A percentile compares a stretch with the other conserved stretches of the same genome.
Evolutionary conservation across 1,139 yeast genomes (phyloP).

Genomic region (Hanseniaspora gamundiae): DNA sequence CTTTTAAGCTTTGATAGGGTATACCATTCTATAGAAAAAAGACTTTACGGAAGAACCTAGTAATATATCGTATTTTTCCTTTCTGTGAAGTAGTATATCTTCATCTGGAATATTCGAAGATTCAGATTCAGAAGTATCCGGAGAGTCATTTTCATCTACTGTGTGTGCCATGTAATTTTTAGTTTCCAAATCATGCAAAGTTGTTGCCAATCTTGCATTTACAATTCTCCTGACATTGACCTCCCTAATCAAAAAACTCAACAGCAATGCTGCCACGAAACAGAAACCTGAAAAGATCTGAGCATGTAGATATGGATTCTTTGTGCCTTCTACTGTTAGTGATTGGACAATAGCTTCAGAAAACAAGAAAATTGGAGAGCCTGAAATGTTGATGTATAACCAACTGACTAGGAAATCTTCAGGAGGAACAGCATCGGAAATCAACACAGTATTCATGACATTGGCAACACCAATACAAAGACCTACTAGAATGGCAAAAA

Average conservation of each 20-base stretch:
- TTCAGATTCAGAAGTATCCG: too few species aligned
- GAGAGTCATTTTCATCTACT: slow-evolving; percentile 4
- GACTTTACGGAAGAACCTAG: slow-evolving; percentile 16
- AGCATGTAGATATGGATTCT: slow-evolving; percentile 42
- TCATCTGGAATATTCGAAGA: slow-evolving; percentile 9
- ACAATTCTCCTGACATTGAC: slow-evolving; percentile 26
- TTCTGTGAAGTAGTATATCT: slow-evolving; percentile 12
- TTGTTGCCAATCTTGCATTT: slow-evolving; percentile 8
- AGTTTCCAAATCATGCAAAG: slow-evolving; percentile 2
- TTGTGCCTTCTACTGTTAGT: slow-evolving; percentile 24
- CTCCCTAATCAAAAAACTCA: slow-evolving; percentile 30
- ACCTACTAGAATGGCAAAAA: slow-evolving; percentile 44
- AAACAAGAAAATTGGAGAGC: slow-evolving; percentile 34
- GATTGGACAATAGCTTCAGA: slow-evolving; percentile 44
- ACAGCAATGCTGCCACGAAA: slow-evolving; percentile 28
- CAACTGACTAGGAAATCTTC: slow-evolving; percentile 45
- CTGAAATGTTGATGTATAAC: slow-evolving; percentile 41
- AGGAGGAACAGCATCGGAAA: slow-evolving; percentile 38
- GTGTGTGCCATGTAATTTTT: neutral
- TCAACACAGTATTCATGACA: slow-evolving; percentile 47
- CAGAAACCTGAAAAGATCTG: slow-evolving; percentile 49
- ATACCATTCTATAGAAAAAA: slow-evolving; percentile 26
- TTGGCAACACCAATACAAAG: slow-evolving; percentile 50
- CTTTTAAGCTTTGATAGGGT: slow-evolving; percentile 29
- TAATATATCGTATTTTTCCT: slow-evolving; percentile 18